Evolutionary conservation across 2,329 filamentous ascomycete species (phyloP), one percentile per base, ranked within the genome.

Genomic region (Penicillium sp.): DNA sequence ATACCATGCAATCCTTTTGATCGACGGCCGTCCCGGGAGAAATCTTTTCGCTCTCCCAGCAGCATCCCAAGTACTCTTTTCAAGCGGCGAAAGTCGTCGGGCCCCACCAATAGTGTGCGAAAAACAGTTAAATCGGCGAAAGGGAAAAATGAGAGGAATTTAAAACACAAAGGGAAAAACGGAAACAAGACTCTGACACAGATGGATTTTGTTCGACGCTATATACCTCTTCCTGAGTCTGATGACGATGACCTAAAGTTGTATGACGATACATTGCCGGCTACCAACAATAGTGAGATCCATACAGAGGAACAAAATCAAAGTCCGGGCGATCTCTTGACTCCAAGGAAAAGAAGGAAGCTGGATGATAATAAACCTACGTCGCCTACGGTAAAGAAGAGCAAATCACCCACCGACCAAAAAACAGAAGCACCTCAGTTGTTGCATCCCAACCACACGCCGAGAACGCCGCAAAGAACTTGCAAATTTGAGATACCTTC

Each of bases 181-280:
- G 60, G 63, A 18, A 64, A 74, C 52, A 74, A 74, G 46, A 75
- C 72, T 0, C 64, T 75, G n/a, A 75, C 73, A 2, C 73, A 75
- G 60, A 74, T 75, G 72, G 67, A 73, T 53, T 75, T 71, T 61
- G 72, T 75, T 33, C 66, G 66, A 33, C 69, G 68, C 4, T 70
- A 66, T 46, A 61, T 72, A 56, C 65, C 66, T 21, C 65, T 71
- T 47, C 66, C 69, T 3, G 49, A 52, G 40, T 64, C 68, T 3
- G 68, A 72, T 42, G 70, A 73, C 23, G 71, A 66, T n/a, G 46
- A 58, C 24, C 8, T 58, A 14, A 45, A 50, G 24, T 30, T 45
- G 12, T 54, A 58, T 5, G 46, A 54, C 7, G 28, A 46, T 5
- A 30, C 21, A 53, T 16, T 28, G 7, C 5, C n/a, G 4, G 1